Conservation (phyloP, 2,329 filamentous ascomycete species). For the Verruconis gallopava region DNA sequence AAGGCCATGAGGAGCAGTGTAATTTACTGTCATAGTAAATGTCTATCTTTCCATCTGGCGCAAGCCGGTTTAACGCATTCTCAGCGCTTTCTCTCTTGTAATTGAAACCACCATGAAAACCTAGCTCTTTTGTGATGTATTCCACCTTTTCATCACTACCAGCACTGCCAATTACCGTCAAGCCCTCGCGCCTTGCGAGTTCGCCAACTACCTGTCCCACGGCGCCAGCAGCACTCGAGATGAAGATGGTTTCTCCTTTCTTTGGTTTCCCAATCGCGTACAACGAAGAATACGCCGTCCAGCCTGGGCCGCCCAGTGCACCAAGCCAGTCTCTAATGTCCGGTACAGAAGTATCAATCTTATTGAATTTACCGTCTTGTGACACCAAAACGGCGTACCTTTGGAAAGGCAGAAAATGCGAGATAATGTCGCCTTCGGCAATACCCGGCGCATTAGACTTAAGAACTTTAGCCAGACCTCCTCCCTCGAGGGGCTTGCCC, state of each 20-base stretch:
- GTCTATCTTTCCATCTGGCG: slow-evolving; percentile 59
- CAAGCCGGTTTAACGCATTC: slow-evolving; percentile 56
- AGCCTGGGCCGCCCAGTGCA: slow-evolving; percentile 62
- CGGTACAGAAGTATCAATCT: slow-evolving; percentile 42
- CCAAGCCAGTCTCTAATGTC: slow-evolving; percentile 58
- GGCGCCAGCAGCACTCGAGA: slow-evolving; percentile 66
- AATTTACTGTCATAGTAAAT: slow-evolving; percentile 58
- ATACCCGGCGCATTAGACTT: slow-evolving; percentile 53
- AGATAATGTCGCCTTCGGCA: slow-evolving; percentile 53
- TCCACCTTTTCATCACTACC: slow-evolving; percentile 69
- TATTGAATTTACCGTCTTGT: slow-evolving; percentile 35
- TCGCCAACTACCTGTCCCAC: slow-evolving; percentile 77
- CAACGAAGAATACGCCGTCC: slow-evolving; percentile 62
- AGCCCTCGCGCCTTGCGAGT: slow-evolving; percentile 66
- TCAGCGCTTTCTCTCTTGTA: slow-evolving; percentile 69
- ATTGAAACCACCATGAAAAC: slow-evolving; percentile 68
- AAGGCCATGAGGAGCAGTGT: too few species aligned
- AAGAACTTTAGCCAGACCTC: slow-evolving; percentile 52
- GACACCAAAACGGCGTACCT: slow-evolving; percentile 29
- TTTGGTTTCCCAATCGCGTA: slow-evolving; percentile 64
- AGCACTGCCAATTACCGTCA: slow-evolving; percentile 68
- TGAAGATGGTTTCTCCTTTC: slow-evolving; percentile 69
- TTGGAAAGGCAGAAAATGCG: slow-evolving; percentile 13
- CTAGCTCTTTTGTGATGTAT: slow-evolving; percentile 56
- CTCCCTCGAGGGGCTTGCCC: slow-evolving; percentile 50